Evolutionary conservation across 345 rosid species (phyloP).

Genomic region (Viola odorata): DNA sequence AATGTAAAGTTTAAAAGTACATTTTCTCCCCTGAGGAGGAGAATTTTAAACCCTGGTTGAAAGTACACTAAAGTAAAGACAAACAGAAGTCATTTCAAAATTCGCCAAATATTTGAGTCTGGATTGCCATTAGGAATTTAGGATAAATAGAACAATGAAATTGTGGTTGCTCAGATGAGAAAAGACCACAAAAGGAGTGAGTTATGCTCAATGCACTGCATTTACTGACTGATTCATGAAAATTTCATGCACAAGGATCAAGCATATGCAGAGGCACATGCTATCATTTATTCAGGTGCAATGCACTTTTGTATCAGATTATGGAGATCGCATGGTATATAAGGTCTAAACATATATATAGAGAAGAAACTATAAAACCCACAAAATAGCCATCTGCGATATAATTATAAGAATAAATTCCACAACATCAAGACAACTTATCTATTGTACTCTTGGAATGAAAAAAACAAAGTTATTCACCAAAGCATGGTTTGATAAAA

Average conservation of each 20-base stretch:
- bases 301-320: too few species aligned
- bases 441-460: background rate
- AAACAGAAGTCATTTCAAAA: too few species aligned
- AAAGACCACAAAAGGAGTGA: background rate
- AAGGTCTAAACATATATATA: background rate
- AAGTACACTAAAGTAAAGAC: too few species aligned
- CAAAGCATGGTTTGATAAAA: constrained; percentile 19
- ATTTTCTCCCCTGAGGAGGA: background rate
- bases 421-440: constrained; percentile 1
- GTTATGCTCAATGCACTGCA: background rate
- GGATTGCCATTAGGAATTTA: too few species aligned
- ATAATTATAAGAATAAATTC: background rate
- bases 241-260: background rate
- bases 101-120: too few species aligned
- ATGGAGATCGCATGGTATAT: too few species aligned
- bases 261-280: background rate
- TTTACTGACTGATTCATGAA: background rate
- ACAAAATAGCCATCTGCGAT: background rate
- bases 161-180: background rate
- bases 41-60: too few species aligned
- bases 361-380: background rate
- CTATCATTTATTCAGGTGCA: too few species aligned
- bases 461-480: constrained; percentile 1
- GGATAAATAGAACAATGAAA: too few species aligned
- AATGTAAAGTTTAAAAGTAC: background rate